Evolutionary conservation across 2,329 filamentous ascomycete genomes (phyloP).

Genomic region (Clarireedia homoeocarpa): DNA sequence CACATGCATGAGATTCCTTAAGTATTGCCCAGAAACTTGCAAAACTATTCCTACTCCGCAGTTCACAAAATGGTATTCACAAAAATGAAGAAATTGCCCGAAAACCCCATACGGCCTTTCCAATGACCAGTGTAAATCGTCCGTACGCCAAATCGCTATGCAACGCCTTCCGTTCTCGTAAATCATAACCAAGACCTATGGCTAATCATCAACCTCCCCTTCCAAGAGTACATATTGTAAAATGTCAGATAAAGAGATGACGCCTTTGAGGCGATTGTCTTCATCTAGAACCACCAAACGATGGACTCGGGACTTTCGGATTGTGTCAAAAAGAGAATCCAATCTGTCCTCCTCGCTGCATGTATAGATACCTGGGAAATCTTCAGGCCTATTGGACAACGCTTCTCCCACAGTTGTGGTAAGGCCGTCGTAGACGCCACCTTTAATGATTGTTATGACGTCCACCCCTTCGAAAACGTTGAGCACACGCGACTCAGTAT

Average conservation of each 20-base stretch:
- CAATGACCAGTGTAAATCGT: conserved; percentile 5
- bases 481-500: conserved; percentile 67
- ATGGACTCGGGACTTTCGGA: conserved; percentile 91
- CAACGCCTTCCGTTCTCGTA: conserved; percentile 25
- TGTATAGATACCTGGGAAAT: conserved; percentile 94
- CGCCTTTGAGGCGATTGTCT: conserved; percentile 73
- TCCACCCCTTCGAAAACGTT: conserved; percentile 98
- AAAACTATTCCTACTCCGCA: conserved; percentile 3
- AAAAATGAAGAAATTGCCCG: conserved; percentile 10
- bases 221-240: conserved; percentile 86
- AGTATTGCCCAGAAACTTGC: not conserved
- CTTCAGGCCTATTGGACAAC: conserved; percentile 75
- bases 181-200: conserved; percentile 14
- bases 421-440: conserved; percentile 85
- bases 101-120: conserved; percentile 1
- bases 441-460: conserved; percentile 92
- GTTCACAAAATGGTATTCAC: conserved; percentile 22
- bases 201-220: conserved; percentile 27
- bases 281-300: conserved; percentile 90
- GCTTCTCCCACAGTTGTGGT: conserved; percentile 82
- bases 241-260: conserved; percentile 93
- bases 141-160: conserved; percentile 31
- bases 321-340: conserved; percentile 93
- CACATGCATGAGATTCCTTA: not conserved
- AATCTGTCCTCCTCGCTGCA: conserved; percentile 87